Evolutionary conservation across 139 green algal genomes (phyloP).

Genomic region (Penium margaritaceum): DNA sequence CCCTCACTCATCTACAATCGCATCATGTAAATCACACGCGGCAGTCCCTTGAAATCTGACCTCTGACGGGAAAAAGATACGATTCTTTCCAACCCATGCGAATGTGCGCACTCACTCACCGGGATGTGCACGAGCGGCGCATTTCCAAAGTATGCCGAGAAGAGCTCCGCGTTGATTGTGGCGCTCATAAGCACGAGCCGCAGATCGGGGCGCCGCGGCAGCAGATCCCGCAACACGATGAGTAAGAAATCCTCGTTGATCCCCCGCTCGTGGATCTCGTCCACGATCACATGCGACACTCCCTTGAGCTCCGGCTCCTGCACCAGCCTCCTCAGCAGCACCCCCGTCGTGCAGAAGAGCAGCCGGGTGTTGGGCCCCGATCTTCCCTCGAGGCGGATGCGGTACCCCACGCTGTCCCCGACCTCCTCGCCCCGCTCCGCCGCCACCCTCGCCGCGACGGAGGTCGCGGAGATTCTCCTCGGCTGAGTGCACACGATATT

Average conservation of each 20-base stretch:
- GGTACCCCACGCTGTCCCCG: slow-evolving; percentile 33
- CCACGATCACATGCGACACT: slow-evolving; percentile 70
- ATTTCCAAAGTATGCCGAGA: slow-evolving; percentile 60
- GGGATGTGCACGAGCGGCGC: slow-evolving; percentile 66
- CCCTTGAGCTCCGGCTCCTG: slow-evolving; percentile 31
- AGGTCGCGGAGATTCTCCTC: slow-evolving; percentile 49
- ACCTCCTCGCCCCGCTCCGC: slow-evolving; percentile 45
- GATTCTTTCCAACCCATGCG: too few species aligned
- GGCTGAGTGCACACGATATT: slow-evolving; percentile 54
- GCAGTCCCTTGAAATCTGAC: too few species aligned
- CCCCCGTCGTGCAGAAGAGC: slow-evolving; percentile 56
- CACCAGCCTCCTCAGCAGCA: slow-evolving; percentile 50
- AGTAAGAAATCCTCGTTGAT: slow-evolving; percentile 57
- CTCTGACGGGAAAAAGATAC: too few species aligned
- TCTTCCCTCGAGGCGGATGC: slow-evolving; percentile 47
- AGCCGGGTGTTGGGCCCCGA: slow-evolving; percentile 32
- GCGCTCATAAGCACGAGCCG: slow-evolving; percentile 72
- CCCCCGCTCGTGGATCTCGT: slow-evolving; percentile 84
- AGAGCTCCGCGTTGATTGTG: slow-evolving; percentile 62
- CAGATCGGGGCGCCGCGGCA: slow-evolving; percentile 45
- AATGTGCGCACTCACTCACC: slow-evolving; percentile 33
- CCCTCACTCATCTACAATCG: too few species aligned
- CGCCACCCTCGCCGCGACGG: slow-evolving; percentile 47
- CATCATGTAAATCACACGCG: too few species aligned
- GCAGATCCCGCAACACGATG: slow-evolving; percentile 55